phyloP scores from a whole-genome alignment of 2,329 filamentous ascomycete genomes.

The Colletotrichum trifolii region DNA sequence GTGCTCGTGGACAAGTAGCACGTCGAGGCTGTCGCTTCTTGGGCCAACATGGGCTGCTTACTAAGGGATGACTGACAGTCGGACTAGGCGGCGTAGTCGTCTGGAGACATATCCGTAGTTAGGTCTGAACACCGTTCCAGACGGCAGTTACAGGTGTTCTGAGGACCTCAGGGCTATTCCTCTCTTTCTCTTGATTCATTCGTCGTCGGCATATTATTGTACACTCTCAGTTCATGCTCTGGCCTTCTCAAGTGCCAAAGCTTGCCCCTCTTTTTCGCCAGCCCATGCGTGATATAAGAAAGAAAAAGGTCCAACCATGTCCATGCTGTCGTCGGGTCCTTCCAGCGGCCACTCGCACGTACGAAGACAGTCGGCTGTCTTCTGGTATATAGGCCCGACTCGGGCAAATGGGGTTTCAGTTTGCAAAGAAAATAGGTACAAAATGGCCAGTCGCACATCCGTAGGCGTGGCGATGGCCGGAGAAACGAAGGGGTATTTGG shows the following conservation, averaged over 20 bases:
- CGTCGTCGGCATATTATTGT: conserved; percentile 33
- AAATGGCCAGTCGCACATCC: conserved; percentile 1
- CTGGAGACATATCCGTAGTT: too few relatives aligned
- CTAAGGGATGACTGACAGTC: too few relatives aligned
- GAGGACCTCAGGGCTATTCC: conserved; percentile 16
- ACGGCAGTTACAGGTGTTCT: too few relatives aligned
- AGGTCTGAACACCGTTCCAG: too few relatives aligned
- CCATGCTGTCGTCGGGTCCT: conserved; percentile 36
- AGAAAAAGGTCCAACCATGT: conserved; percentile 13
- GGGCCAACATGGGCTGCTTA: too few relatives aligned
- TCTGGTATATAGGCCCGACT: conserved; percentile 22
- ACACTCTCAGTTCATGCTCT: conserved; percentile 33
- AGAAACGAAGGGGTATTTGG: conserved; percentile 28
- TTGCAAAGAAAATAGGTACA: conserved; percentile 28
- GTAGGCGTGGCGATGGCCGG: neutral
- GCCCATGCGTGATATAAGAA: conserved; percentile 28
- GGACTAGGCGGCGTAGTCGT: too few relatives aligned
- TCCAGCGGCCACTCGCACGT: conserved; percentile 36
- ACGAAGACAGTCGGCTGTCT: conserved; percentile 18
- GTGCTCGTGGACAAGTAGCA: too few relatives aligned
- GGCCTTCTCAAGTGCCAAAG: conserved; percentile 25
- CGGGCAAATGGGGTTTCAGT: conserved; percentile 8
- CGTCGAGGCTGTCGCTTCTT: too few relatives aligned
- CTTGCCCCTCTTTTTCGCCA: conserved; percentile 27
- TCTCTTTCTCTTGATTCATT: conserved; percentile 27